These are phyloP conservation scores for Erucastrum elatum DNA, from an alignment of 345 rosid genomes.

Conservation along the genomic window DNA sequence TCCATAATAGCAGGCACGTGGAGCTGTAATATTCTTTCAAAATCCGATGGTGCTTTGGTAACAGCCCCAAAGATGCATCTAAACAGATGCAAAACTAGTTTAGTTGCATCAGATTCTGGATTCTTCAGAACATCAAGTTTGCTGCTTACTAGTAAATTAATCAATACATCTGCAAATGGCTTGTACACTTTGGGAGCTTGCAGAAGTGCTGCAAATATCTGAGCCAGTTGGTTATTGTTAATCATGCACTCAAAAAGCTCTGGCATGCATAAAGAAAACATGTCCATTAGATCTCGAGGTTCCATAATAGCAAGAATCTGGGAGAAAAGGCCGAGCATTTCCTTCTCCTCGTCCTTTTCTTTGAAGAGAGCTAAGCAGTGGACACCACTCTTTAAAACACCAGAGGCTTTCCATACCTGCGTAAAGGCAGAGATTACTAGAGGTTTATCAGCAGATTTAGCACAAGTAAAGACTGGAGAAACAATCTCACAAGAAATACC, in stretches of 20 bases:
- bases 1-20: slow-evolving; percentile 96
- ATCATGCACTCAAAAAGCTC: slow-evolving; percentile 98
- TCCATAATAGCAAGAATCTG: slow-evolving; percentile 95
- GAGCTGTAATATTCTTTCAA: slow-evolving; percentile 93
- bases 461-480: slow-evolving; percentile 6
- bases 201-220: slow-evolving; percentile 83
- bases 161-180: slow-evolving; percentile 92
- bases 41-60: slow-evolving; percentile 85
- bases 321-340: slow-evolving; percentile 82
- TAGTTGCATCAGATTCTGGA: slow-evolving; percentile 84
- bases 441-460: slow-evolving; percentile 19
- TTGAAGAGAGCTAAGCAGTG: slow-evolving; percentile 95
- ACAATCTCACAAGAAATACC: slow-evolving; percentile 48
- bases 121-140: slow-evolving; percentile 87
- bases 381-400: slow-evolving; percentile 93
- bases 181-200: slow-evolving; percentile 76
- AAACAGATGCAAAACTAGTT: slow-evolving; percentile 90
- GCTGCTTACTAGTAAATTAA: slow-evolving; percentile 81
- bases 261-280: slow-evolving; percentile 97
- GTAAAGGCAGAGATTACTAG: slow-evolving; percentile 36
- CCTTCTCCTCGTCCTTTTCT: slow-evolving; percentile 98
- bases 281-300: slow-evolving; percentile 97
- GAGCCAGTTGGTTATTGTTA: slow-evolving; percentile 78
- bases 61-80: slow-evolving; percentile 92
- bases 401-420: slow-evolving; percentile 96